Evolutionary conservation across 2,329 filamentous ascomycete genomes (phyloP), one percentile per base, ranked within the genome.

Genomic region (Colletotrichum endophyticum): DNA sequence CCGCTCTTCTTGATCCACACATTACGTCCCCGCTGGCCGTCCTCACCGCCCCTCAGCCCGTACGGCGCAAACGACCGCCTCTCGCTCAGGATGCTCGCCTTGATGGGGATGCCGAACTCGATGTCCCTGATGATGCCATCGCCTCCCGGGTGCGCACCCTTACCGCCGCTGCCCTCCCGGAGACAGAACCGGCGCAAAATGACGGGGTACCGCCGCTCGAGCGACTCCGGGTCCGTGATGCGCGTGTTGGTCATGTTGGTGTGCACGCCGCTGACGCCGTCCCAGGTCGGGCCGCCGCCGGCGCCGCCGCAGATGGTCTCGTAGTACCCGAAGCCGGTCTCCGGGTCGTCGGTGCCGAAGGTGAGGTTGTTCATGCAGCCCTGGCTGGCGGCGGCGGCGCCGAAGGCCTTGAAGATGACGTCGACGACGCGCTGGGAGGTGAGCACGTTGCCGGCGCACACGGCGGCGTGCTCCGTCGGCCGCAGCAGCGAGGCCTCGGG

Each of bases 221-320:
- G 94, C 8, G 95, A 91, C 82, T 97, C 95, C 0, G 93, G 89
- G 82, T 96, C 95, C 0, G 95, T 96, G 81, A 96, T 96, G 15
- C 94, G 90, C 6, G 95, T 96, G 83, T 97, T 97, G 7, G 95
- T 96, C 94, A 96, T 96, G 85, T 96, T 94, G 2, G 92, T 94
- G 81, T 96, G 94, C 25, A 96, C 94, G 30, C 94, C 94, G 69
- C 88, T 92, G 11, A 93, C 93, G 39, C 95, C 95, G 77, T 94
- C 88, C 94, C 94, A 96, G 15, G 88, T 88, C 0, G 92, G 90
- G 0, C 94, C 94, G 0, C 94, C 95, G 36, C 95, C 95, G 49
- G 90, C 92, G 1, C 95, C 95, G 49, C 95, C 95, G 1, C 94
- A 93, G 78, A 97, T 96, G 9, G 95, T 96, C 84, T 97, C 95